Evolutionary conservation across 1,139 yeast genomes (phyloP).

Genomic region (Kodamaea derodonti): DNA sequence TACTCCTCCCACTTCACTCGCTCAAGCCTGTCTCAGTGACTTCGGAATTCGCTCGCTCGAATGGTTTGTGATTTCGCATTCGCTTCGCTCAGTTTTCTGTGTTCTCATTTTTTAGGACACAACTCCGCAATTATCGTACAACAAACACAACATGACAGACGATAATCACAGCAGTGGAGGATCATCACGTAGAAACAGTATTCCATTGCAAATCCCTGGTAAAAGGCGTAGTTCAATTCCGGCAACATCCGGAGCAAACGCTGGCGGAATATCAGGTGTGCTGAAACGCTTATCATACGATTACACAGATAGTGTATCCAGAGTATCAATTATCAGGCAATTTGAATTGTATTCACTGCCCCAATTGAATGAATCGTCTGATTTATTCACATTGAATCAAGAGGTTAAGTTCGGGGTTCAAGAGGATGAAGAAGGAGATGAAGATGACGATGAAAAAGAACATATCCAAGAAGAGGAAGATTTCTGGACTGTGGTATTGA

Average conservation of each 20-base stretch:
- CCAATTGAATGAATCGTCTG: constrained; percentile 35
- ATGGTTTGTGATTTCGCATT: too few species aligned
- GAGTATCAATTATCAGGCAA: constrained; percentile 32
- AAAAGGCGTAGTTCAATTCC: background rate
- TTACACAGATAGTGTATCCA: constrained; percentile 22
- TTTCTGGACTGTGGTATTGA: constrained; percentile 25
- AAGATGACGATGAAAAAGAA: constrained; percentile 7
- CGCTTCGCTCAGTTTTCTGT: too few species aligned
- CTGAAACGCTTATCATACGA: constrained; percentile 13
- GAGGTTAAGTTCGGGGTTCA: constrained; percentile 4
- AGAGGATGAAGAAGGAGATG: constrained; percentile 5
- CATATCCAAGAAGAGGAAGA: constrained; percentile 6
- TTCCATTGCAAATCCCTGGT: background rate
- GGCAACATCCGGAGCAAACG: background rate
- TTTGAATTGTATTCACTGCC: constrained; percentile 30
- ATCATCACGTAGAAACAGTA: constrained; percentile 1
- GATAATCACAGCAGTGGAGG: background rate
- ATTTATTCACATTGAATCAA: constrained; percentile 16
- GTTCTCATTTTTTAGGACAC: too few species aligned
- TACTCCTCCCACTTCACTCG: too few species aligned
- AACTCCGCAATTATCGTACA: too few species aligned
- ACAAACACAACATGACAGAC: background rate
- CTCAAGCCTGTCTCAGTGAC: too few species aligned
- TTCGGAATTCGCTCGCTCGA: too few species aligned
- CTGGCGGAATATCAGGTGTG: constrained; percentile 7